Evolutionary conservation across 2,329 filamentous ascomycete genomes (phyloP).

Genomic region (Beauveria sp.): DNA sequence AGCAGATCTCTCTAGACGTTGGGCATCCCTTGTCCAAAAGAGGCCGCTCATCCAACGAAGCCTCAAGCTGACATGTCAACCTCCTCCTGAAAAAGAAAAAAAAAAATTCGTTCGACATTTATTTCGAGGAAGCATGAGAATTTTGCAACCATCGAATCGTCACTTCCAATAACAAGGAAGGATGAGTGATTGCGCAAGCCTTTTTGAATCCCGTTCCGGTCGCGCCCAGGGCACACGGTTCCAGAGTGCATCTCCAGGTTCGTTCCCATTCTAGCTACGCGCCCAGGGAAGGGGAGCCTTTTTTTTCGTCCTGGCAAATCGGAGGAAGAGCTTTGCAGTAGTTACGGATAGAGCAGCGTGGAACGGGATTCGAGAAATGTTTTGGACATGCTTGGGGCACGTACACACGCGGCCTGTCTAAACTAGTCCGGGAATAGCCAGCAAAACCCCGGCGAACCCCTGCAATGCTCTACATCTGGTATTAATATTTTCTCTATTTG

Average conservation of each 20-base stretch:
- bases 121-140: neutral
- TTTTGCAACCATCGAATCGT: neutral
- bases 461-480: neutral
- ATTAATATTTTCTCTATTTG: neutral
- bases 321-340: no score
- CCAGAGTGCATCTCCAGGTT: neutral
- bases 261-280: neutral
- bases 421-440: neutral
- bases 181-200: conserved; percentile 6
- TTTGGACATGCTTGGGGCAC: neutral
- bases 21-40: neutral
- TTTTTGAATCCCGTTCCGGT: conserved; percentile 10
- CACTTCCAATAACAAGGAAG: neutral
- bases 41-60: neutral
- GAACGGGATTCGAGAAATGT: neutral
- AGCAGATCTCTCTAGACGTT: neutral
- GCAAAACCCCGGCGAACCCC: neutral
- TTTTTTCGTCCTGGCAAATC: neutral
- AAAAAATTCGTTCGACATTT: neutral
- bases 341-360: neutral
- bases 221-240: neutral
- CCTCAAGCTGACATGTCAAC: neutral
- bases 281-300: neutral
- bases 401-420: neutral
- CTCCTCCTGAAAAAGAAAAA: neutral